Percentiles rank a stretch among this genome's conserved stretches.
Evolutionary conservation across 208 protist genomes (phyloP).

Genomic region (Crithidia sp.): DNA sequence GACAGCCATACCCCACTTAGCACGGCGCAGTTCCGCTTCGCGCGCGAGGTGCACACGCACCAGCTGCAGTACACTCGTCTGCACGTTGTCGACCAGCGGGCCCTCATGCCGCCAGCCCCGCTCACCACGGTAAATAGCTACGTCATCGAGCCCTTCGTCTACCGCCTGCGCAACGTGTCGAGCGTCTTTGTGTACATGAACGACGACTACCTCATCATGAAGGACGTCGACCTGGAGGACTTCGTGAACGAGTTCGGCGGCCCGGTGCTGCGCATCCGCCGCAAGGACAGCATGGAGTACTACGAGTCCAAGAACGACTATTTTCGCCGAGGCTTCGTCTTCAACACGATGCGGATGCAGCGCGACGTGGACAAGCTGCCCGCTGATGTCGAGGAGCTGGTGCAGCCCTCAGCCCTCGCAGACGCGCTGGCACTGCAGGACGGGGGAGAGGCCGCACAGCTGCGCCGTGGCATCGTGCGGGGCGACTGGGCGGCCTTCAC

Average conservation of each 20-base stretch:
- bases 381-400: constrained; percentile 5
- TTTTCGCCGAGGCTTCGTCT: constrained; percentile 12
- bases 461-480: constrained; percentile 4
- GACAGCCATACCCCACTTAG: background rate
- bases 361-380: constrained; percentile 12
- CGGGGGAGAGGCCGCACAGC: background rate
- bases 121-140: constrained; percentile 17
- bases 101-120: constrained; percentile 12
- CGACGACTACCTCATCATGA: constrained; percentile 31
- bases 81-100: constrained; percentile 23
- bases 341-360: constrained; percentile 20
- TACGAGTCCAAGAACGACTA: constrained; percentile 18
- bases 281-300: constrained; percentile 21
- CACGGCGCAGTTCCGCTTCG: constrained; percentile 3
- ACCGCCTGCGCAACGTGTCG: constrained; percentile 19
- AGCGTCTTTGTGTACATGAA: constrained; percentile 21
- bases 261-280: constrained; percentile 17
- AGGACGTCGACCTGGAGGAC: constrained; percentile 21
- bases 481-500: constrained; percentile 12
- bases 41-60: constrained; percentile 1
- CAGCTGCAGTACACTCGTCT: constrained; percentile 25
- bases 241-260: constrained; percentile 17
- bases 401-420: background rate
- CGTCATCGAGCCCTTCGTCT: constrained; percentile 21
- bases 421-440: background rate